Evolutionary conservation across 305 asterid species (phyloP), one percentile per base, ranked within the genome.

Genomic region (Petunia hybrid): DNA sequence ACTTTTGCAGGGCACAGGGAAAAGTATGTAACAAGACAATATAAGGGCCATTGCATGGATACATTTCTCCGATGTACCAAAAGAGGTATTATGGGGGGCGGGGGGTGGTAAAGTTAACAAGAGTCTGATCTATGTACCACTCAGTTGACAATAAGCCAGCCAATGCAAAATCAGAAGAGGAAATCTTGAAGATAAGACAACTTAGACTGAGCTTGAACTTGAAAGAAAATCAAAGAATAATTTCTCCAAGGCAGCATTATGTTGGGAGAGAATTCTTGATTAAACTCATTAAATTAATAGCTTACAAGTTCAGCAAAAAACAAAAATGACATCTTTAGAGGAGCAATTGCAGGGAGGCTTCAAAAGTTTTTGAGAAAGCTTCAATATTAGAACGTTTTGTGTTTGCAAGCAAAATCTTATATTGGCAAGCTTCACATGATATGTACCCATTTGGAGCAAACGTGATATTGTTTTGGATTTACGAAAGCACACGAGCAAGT

Each of bases 381-480:
- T 73, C 62, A 73, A 35, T 35, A 35, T 51, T 46, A 51, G 78
- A 73, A 73, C 6, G 7, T 59, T 73, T 51, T 36, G 51, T 6
- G 61, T 73, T 51, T 51, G 31, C 63, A 51, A 48, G 56, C 14
- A 35, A 5, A 36, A 73, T 16, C 78, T 51, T 42, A 12, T 36
- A 22, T 9, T 36, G 78, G 36, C 8, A 73, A 51, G 63, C 13
- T 7, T 3, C 41, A 0, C 57, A 22, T 16, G 36, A 36, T 1
- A 12, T 51, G 46, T 73, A 73, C 35, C 35, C 13, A 46, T 36
- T 51, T 73, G 36, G 14, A 36, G 78, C 0, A 73, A 51, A 73
- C 36, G 48, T 51, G 7, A 51, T 3, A 46, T 35, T 71, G 36
- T 36, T 51, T 36, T 48, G 62, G 78, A 39, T 16, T 48, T 73